Conservation (phyloP, 1,284 basidiomycete genomes). For the Malassezia nana region DNA sequence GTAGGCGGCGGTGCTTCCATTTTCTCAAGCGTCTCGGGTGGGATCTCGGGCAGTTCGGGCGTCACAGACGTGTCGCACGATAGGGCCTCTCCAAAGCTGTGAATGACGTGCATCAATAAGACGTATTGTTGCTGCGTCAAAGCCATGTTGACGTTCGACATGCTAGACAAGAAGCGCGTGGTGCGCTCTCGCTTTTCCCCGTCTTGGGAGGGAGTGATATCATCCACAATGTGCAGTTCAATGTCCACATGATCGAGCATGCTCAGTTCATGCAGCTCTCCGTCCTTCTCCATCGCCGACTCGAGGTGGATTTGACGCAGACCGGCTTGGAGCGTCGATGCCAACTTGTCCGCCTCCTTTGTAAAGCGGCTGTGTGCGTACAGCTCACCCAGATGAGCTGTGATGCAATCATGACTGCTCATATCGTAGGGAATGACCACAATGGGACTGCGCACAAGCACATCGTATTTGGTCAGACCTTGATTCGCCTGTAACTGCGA, state of each 20-base stretch:
- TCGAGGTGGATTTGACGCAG: constrained; percentile 72
- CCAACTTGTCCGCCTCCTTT: constrained; percentile 52
- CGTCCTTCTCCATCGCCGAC: constrained; percentile 28
- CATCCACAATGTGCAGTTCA: constrained; percentile 65
- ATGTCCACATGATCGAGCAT: constrained; percentile 89
- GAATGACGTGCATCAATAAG: background rate
- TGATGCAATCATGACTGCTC: constrained; percentile 61
- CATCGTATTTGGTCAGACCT: constrained; percentile 75
- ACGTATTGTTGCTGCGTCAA: constrained; percentile 12
- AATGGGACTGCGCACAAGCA: constrained; percentile 85
- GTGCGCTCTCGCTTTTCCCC: background rate
- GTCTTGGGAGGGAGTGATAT: background rate
- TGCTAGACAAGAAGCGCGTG: background rate
- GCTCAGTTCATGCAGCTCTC: constrained; percentile 51
- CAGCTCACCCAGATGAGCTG: constrained; percentile 81
- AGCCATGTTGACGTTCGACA: constrained; percentile 6
- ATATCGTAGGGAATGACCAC: constrained; percentile 74
- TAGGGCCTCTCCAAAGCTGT: background rate
- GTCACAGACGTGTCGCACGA: background rate
- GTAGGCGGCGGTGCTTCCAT: background rate
- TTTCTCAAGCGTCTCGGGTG: background rate
- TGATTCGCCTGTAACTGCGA: constrained; percentile 55
- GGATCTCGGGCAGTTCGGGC: background rate
- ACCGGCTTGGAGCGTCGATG: constrained; percentile 59
- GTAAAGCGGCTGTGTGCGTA: constrained; percentile 67